Conservation (phyloP, 768 basidiomycete species). For the Dictyophora rubrovolvata region DNA sequence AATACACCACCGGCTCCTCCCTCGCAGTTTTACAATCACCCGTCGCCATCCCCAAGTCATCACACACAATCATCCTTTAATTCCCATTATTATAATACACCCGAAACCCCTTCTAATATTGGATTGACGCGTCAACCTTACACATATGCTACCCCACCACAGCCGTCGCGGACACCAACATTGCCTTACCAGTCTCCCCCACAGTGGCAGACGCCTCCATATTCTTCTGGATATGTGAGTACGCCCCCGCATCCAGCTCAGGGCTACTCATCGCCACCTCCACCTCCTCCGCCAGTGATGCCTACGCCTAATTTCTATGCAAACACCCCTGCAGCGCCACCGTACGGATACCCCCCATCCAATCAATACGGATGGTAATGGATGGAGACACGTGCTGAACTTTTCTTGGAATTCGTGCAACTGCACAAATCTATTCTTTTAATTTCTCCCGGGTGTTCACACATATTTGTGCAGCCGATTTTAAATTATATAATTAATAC, state of each 20-base stretch:
- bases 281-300: slow-evolving; percentile 18
- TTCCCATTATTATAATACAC: slow-evolving; percentile 12
- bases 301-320: not conserved
- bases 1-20: slow-evolving; percentile 5
- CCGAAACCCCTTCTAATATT: not conserved
- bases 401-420: not conserved
- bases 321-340: not conserved
- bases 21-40: slow-evolving; percentile 21
- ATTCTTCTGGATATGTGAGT: slow-evolving; percentile 20
- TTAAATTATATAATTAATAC: no score
- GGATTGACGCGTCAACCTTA: not conserved
- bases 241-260: slow-evolving; percentile 18
- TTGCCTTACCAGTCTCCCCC: slow-evolving; percentile 10
- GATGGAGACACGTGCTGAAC: not conserved
- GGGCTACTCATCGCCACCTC: slow-evolving; percentile 23
- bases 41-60: slow-evolving; percentile 26
- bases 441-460: no score
- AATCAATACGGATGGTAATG: not conserved
- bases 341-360: not conserved
- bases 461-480: no score
- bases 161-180: slow-evolving; percentile 9
- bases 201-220: not conserved
- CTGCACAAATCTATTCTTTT: not conserved
- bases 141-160: slow-evolving; percentile 1
- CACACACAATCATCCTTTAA: slow-evolving; percentile 16